These are phyloP conservation scores for Sungouiozyma intestinalis DNA, from an alignment of 805 yeast species.

Conservation along the genomic window DNA sequence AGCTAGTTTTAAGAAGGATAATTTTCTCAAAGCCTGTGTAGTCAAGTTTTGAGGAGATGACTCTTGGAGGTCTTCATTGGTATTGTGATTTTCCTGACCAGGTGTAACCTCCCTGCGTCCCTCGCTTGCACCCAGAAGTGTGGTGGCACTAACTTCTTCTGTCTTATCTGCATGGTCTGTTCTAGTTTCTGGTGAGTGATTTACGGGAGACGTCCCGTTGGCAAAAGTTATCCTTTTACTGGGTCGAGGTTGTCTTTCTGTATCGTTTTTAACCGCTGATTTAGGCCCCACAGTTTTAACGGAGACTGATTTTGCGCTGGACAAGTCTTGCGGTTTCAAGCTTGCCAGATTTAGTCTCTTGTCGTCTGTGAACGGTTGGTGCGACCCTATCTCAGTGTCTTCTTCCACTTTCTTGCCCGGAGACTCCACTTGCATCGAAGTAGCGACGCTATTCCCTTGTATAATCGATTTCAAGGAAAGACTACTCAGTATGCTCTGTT, in stretches of 20 bases:
- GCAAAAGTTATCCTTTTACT: background rate
- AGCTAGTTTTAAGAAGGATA: conserved; percentile 21
- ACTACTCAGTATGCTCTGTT: conserved; percentile 38
- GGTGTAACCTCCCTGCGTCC: too few species aligned
- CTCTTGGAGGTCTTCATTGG: background rate
- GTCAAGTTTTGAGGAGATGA: conserved; percentile 28
- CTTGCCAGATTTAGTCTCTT: conserved; percentile 10
- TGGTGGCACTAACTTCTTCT: background rate
- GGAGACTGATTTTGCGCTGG: background rate
- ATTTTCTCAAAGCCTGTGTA: conserved; percentile 31
- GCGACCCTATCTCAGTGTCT: conserved; percentile 17
- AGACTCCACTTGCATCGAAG: conserved; percentile 24
- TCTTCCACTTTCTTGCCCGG: background rate
- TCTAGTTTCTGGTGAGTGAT: background rate
- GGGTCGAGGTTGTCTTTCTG: background rate
- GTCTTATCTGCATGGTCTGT: background rate
- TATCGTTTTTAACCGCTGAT: conserved; percentile 1
- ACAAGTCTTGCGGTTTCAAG: background rate
- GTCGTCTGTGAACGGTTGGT: conserved; percentile 30
- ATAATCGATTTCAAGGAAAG: conserved; percentile 53
- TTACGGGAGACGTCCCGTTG: background rate
- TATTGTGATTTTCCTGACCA: background rate
- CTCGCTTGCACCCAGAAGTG: background rate
- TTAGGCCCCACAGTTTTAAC: background rate
- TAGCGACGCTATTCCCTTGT: conserved; percentile 44